These are phyloP conservation scores for Nannochloropsis oceanica DNA, from an alignment of 108 stramenopile species.

Conservation along the genomic window DNA sequence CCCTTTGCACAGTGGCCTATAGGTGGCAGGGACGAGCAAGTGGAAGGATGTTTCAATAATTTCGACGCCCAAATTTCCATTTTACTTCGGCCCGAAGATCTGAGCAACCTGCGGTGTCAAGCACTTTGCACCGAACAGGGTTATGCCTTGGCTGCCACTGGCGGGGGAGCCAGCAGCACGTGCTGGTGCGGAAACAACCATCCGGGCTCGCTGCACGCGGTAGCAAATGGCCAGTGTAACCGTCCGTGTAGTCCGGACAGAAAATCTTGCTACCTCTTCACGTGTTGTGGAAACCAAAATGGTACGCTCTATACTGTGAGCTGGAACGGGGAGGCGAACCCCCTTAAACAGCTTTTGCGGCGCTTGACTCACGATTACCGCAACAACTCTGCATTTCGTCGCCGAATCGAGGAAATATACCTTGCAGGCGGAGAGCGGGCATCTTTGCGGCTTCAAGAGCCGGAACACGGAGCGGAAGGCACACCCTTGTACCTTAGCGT, in stretches of 20 bases:
- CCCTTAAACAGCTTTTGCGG: neutral
- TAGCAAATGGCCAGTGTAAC: neutral
- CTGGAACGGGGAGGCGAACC: neutral
- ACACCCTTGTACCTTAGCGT: neutral
- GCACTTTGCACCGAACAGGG: neutral
- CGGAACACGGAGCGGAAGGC: neutral
- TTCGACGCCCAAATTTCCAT: neutral
- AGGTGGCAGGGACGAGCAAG: neutral
- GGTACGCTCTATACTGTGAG: neutral
- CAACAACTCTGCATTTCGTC: neutral
- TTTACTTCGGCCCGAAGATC: neutral
- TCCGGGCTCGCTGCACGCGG: neutral
- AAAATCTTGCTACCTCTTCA: neutral
- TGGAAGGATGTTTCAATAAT: neutral
- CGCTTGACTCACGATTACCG: neutral
- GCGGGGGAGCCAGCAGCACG: neutral
- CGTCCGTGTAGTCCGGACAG: neutral
- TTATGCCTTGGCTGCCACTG: neutral
- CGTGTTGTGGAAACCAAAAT: neutral
- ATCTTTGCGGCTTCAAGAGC: neutral
- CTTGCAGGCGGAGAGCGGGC: neutral
- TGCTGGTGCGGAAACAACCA: neutral
- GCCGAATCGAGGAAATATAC: neutral
- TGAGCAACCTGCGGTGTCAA: neutral
- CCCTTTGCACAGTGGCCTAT: neutral